phyloP scores from a whole-genome alignment of 345 rosid genomes.

The Pistacia integerrima region DNA sequence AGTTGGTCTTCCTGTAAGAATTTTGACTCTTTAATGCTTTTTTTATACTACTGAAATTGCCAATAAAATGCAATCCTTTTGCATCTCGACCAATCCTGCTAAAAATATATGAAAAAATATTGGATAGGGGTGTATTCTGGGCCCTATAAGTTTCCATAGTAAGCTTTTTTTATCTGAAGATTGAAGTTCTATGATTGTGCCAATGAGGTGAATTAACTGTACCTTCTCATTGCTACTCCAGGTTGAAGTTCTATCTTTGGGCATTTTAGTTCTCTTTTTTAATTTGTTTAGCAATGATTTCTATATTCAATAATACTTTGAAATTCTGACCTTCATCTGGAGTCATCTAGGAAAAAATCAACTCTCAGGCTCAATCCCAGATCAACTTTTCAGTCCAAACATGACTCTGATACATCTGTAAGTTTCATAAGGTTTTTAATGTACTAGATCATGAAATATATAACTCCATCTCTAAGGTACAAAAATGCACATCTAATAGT shows the following conservation, averaged over 20 bases:
- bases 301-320: no score
- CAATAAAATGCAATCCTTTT: background rate
- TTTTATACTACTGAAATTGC: background rate
- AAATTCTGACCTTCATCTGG: no score
- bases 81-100: background rate
- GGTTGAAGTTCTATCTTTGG: no score
- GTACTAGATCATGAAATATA: background rate
- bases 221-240: no score
- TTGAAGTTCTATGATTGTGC: no score
- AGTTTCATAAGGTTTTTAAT: constrained; percentile 28
- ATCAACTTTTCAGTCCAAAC: constrained; percentile 54
- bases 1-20: constrained; percentile 58
- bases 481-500: background rate
- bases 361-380: constrained; percentile 60
- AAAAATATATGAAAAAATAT: no score
- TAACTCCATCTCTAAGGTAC: background rate
- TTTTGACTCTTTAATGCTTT: background rate
- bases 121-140: no score
- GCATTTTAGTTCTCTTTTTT: no score
- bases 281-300: no score
- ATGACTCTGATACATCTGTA: constrained; percentile 78
- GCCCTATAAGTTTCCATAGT: no score
- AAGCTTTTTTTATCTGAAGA: no score
- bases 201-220: no score
- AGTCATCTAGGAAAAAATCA: constrained; percentile 45